A percentile compares a stretch with the other conserved stretches of the same genome.
These are phyloP conservation scores for Cyclotella sp. DNA, from an alignment of 108 stramenopile genomes.

Conservation along the genomic window DNA sequence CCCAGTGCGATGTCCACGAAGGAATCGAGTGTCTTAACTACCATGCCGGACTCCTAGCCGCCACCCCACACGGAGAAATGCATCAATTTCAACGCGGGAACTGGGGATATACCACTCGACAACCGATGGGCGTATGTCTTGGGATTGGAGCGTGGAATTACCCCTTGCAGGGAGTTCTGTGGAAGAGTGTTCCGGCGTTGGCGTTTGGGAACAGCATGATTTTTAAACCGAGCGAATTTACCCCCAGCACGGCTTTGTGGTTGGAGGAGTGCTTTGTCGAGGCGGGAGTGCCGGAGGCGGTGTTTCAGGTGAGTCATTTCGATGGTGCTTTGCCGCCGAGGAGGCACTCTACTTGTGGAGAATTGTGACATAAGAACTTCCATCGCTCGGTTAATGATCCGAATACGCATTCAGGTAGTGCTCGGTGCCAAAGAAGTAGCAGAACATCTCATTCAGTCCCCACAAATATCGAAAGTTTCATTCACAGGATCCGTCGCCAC, in stretches of 20 bases:
- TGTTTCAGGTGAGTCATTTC: conserved; percentile 59
- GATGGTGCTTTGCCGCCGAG: background rate
- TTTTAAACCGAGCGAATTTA: conserved; percentile 93
- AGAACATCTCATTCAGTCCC: conserved; percentile 56
- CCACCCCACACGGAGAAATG: conserved; percentile 28
- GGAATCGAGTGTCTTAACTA: conserved; percentile 57
- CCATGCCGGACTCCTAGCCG: conserved; percentile 55
- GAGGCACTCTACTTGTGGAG: background rate
- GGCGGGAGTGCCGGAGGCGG: conserved; percentile 89
- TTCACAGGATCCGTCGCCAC: conserved; percentile 79
- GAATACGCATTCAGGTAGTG: conserved; percentile 43
- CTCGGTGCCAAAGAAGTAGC: conserved; percentile 80
- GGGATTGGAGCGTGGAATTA: conserved; percentile 94
- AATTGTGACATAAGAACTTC: background rate
- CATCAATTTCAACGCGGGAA: conserved; percentile 21
- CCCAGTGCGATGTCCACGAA: conserved; percentile 39
- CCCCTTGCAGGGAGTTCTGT: conserved; percentile 76
- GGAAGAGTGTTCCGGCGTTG: conserved; percentile 92
- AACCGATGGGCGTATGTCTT: conserved; percentile 85
- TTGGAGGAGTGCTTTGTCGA: conserved; percentile 70
- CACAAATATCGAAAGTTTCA: conserved; percentile 77
- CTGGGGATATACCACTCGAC: conserved; percentile 52
- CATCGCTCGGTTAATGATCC: background rate
- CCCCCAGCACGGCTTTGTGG: conserved; percentile 84
- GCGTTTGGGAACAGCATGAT: conserved; percentile 91